Evolutionary conservation across 2,329 filamentous ascomycete genomes (phyloP), one percentile per base, ranked within the genome.

Genomic region (Fusarium compactum): DNA sequence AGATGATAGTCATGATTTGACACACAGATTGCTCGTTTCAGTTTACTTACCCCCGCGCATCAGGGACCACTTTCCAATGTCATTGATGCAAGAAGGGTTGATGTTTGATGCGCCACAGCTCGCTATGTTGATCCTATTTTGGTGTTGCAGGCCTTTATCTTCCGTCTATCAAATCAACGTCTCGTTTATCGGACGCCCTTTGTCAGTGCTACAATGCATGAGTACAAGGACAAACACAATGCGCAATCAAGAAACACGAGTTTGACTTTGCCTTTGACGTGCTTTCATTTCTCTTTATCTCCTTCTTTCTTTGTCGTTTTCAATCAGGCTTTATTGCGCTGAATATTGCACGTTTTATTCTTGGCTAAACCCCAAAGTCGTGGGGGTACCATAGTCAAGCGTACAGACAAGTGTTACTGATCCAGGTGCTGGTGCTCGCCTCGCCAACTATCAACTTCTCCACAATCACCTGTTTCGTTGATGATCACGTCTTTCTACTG

Each of bases 401-500:
- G 12, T 15, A 16, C 58, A 53, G 34, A 43, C 50, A 53, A 52
- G 34, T 53, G 50, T 53, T 40, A 63, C 22, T 30, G 54, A 62
- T 66, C 56, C 58, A 52, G 55, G 58, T 55, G 46, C 52, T 62
- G 55, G 58, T 55, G 46, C 52, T 62, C 62, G 67, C 67, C 58
- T 64, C 54, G 20, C 50, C 46, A 55, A 41, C 29, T 30, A 52
- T 66, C 55, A 62, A 62, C 65, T 64, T 62, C 73, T 55, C 73
- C 73, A 73, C 71, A 65, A 65, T 70, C 67, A 56, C 41, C 56
- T 64, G 65, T 67, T 65, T 64, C 58, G 50, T 57, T 63, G 29
- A 69, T 41, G 44, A 40, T 60, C 32, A 29, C 44, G 38, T 59
- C 16, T 32, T 51, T 52, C 57, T 45, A 41, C 56, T 74, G 61